Evolutionary conservation across 73 alveolate genomes (phyloP), one percentile per base, ranked within the genome.

Genomic region (Effrenium voratum): DNA sequence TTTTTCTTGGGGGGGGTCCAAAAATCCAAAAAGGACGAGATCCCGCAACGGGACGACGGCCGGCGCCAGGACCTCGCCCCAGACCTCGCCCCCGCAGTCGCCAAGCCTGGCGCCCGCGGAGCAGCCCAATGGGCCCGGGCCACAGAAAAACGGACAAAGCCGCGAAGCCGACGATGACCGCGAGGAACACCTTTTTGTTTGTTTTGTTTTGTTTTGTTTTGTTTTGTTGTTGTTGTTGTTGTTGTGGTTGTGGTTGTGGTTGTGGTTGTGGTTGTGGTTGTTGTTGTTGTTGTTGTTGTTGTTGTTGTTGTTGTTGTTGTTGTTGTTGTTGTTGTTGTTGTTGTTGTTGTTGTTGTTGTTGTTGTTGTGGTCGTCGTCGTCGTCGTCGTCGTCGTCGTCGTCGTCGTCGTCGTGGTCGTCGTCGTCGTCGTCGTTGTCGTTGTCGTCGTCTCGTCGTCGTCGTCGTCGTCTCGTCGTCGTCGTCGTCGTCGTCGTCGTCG

Each of bases 21-120:
- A n/a, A n/a, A n/a, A n/a, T n/a, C n/a, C n/a, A n/a, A n/a, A n/a
- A n/a, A n/a, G n/a, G n/a, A n/a, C n/a, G n/a, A n/a, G n/a, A n/a
- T 72, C 32, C 15, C 10, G 34, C 83, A 72, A 8, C 83, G 0
- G 32, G 28, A 16, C 19, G 15, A 36, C 8, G 10, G 83, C 40
- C 13, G 49, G 1, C 77, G 40, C 26, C 60, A 76, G 86, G 86
- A 38, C 43, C 34, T 76, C 86, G 41, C 86, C 86, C 1, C 60
- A 59, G 32, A 76, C 59, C 13, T 47, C 92, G n/a, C 75, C 92
- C 0, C 92, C 92, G 0, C 72, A 47, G 1, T 82, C 92, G 2
- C 92, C 92, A 40, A 73, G n/a, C n/a, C n/a, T n/a, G n/a, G n/a
- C n/a, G n/a, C n/a, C 46, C 40, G 46, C 92, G 52, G 92, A 82